Evolutionary conservation across 2,329 filamentous ascomycete species (phyloP), one percentile per base, ranked within the genome.

Genomic region (Daldinia sp.): DNA sequence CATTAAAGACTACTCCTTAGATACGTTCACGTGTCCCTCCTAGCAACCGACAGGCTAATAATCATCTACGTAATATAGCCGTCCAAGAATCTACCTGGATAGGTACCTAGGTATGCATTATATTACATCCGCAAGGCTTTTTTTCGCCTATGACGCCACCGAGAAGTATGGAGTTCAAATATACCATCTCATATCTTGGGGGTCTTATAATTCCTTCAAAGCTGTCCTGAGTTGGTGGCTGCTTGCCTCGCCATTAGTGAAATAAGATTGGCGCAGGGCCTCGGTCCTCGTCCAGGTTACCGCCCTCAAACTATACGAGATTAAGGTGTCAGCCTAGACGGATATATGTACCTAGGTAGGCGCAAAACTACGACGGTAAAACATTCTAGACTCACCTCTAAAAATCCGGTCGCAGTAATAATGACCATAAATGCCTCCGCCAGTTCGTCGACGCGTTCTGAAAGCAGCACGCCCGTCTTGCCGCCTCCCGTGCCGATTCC

Each of bases 341-440:
- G 41, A 37, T 50, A 10, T 34, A 25, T 37, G 30, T 35, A 37
- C 48, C 11, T 34, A 25, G 32, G 30, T 35, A 27, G 43, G 37
- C 19, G 9, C 7, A 25, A 11, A 30, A 32, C 7, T 19, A 34
- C 34, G 45, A 59, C 19, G n/a, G n/a, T n/a, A n/a, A 54, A 50
- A 54, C 32, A 57, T 35, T 32, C 58, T 37, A 27, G 29, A 48
- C 64, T 68, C 81, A 96, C 94, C 83, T 97, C 91, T 55, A 97
- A 80, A 76, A 96, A 97, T 41, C 87, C 89, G 8, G 92, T 96
- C 34, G 93, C 87, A 27, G 89, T 85, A 72, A 97, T 91, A 67
- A 98, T 82, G 56, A 95, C 83, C 77, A 94, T 90, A 73, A 95
- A 92, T 47, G 92, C 89, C 75, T 96, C 93, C 4, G 94, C 92